A percentile compares a stretch with the other conserved stretches of the same genome.
Evolutionary conservation across 306 rosid genomes (phyloP).

Genomic region (Lithocarpus polystachyus): DNA sequence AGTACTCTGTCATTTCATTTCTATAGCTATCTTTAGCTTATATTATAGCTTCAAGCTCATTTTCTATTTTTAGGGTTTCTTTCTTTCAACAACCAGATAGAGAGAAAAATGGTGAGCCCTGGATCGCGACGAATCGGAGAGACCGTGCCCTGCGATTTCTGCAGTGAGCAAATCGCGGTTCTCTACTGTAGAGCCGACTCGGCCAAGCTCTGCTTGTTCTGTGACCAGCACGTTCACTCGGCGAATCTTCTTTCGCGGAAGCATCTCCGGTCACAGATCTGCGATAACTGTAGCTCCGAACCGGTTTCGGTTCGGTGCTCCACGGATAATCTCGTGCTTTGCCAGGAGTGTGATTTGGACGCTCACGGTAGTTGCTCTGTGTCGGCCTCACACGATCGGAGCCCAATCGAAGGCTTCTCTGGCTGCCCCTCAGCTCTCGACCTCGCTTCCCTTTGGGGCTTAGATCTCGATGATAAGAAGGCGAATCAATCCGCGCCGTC

Average conservation of each 20-base stretch:
- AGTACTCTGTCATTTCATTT: background rate
- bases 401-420: constrained; percentile 43
- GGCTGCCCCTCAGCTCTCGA: constrained; percentile 58
- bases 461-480: constrained; percentile 35
- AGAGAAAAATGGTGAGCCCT: constrained; percentile 32
- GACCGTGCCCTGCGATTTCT: constrained; percentile 58
- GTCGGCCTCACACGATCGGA: constrained; percentile 44
- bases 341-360: constrained; percentile 62
- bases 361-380: constrained; percentile 48
- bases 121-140: constrained; percentile 17
- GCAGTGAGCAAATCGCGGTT: constrained; percentile 44
- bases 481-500: background rate
- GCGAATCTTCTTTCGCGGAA: constrained; percentile 59
- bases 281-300: constrained; percentile 54
- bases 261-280: constrained; percentile 63
- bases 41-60: background rate
- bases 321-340: constrained; percentile 59
- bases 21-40: background rate
- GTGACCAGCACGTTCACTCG: constrained; percentile 70
- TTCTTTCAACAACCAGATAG: background rate
- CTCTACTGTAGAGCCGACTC: constrained; percentile 70
- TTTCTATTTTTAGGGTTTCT: constrained; percentile 8
- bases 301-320: constrained; percentile 57
- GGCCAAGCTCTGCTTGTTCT: constrained; percentile 64
- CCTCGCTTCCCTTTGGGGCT: constrained; percentile 55